Base-by-base conservation (phyloP, 139 green algal genomes). In the Chlamydomonas schloesseri region DNA sequence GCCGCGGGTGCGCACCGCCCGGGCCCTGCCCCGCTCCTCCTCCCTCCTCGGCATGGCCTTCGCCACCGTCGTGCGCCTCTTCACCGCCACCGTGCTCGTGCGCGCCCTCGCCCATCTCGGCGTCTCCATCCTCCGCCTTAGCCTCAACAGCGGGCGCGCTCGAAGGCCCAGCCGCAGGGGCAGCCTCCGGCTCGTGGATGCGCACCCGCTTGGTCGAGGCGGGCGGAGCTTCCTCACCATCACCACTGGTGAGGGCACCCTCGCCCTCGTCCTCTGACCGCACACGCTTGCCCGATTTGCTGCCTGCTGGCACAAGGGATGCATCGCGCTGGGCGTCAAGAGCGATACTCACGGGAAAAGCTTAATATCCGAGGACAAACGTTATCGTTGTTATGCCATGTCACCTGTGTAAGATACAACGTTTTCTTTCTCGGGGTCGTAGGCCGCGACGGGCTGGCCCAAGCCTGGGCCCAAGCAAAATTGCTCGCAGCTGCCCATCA, bases 281-380 rank as follows among this genome's bases (percentile, higher is more conserved):
- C 34, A 2, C 26, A 10, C 72, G 72, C 62, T 82, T 82, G 24
- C 9, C n/a, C 26, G 33, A 20, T 47, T 83, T 85, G 88, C 68
- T 60, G 57, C 78, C 70, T 76, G 83, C 73, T n/a, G n/a, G n/a
- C n/a, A n/a, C n/a, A n/a, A n/a, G n/a, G 37, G 55, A 29, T 60
- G 74, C 20, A n/a, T n/a, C 42, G 46, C 46, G 29, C 13, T 2
- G 10, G 10, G 10, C 18, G 55, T 26, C 17, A 11, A 15, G 21
- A 26, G 55, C n/a, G n/a, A n/a, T n/a, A n/a, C n/a, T n/a, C n/a
- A n/a, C n/a, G n/a, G n/a, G n/a, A n/a, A n/a, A n/a, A n/a, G n/a
- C n/a, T n/a, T n/a, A n/a, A n/a, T n/a, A n/a, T n/a, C n/a, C n/a
- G n/a, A n/a, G n/a, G n/a, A n/a, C n/a, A n/a, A n/a, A n/a, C n/a